Conservation (phyloP, 257 asterid species). For the Forsythia suspensa region DNA sequence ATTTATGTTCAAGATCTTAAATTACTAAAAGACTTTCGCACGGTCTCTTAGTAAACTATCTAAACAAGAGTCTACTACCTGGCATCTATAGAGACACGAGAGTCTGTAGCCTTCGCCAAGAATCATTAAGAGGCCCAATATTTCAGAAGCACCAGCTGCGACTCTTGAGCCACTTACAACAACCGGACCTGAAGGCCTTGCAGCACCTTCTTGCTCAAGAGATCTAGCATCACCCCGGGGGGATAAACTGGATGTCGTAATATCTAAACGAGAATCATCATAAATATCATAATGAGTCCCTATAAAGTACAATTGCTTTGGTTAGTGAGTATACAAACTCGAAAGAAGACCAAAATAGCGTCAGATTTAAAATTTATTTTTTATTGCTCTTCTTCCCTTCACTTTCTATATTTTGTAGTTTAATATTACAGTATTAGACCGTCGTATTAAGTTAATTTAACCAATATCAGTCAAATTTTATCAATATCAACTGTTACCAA, state of each 20-base stretch:
- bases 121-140: conserved; percentile 70
- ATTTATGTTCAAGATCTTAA: conserved; percentile 18
- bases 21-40: not conserved
- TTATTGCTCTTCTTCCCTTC: not conserved
- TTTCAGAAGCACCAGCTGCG: conserved; percentile 69
- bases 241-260: conserved; percentile 49
- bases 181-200: conserved; percentile 46
- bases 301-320: conserved; percentile 29
- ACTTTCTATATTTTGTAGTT: not conserved
- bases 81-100: conserved; percentile 78
- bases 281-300: conserved; percentile 62
- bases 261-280: conserved; percentile 69
- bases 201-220: conserved; percentile 65
- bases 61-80: conserved; percentile 43
- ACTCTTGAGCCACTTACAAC: conserved; percentile 51
- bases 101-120: conserved; percentile 94
- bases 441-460: conserved; percentile 15
- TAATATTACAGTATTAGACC: not conserved
- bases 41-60: not conserved
- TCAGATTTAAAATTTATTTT: not conserved
- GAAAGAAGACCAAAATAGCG: conserved; percentile 15
- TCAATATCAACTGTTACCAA: not conserved
- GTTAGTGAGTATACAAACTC: conserved; percentile 19
- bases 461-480: conserved; percentile 10
- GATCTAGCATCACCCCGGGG: conserved; percentile 52